Evolutionary conservation across 1,284 basidiomycete species (phyloP), one percentile per base, ranked within the genome.

Genomic region (Anthracocystis setariae): DNA sequence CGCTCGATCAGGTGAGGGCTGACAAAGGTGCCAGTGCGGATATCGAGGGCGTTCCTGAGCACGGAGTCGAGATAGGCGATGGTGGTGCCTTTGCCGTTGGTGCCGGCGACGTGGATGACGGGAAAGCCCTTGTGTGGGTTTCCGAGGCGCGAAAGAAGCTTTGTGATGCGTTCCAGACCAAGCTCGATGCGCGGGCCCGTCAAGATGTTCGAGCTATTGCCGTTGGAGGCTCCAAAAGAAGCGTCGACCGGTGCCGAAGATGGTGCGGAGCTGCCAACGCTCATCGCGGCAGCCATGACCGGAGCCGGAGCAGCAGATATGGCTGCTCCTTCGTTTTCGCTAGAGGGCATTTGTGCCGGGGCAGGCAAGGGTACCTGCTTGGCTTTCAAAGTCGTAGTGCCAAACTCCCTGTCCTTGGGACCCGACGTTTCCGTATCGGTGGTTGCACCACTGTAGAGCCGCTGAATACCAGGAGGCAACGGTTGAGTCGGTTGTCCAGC

Each of bases 1-100:
- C 91, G 85, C 21, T 89, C 87, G 57, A 94, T 83, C 7, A 98
- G 89, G 82, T 98, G 94, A 0, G 96, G 96, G 71, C 90, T 92
- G 84, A 95, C 98, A 87, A 93, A 98, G 29, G 92, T 87, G 3
- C 91, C 95, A 3, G 92, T 88, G 15, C 86, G 85, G 48, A 91
- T 76, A 0, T 86, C 85, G 37, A 78, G 62, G 1, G 72, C 69
- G 38, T 73, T 61, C 0, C 89, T 87, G 15, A 98, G 84, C 68
- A 93, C 90, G 18, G 91, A 91, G 4, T 92, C 89, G 13, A 97
- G 84, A 50, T 94, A 86, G 2, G 91, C 90, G 8, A 92, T 90
- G 10, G 94, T 92, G 62, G 91, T 94, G 25, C 96, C 96, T 84
- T 99, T 99, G 27, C 95, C 95, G 84, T 99, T 98, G 0, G 96